Evolutionary conservation across 2,329 filamentous ascomycete genomes (phyloP).

Genomic region (Mycosphaerella sp.): DNA sequence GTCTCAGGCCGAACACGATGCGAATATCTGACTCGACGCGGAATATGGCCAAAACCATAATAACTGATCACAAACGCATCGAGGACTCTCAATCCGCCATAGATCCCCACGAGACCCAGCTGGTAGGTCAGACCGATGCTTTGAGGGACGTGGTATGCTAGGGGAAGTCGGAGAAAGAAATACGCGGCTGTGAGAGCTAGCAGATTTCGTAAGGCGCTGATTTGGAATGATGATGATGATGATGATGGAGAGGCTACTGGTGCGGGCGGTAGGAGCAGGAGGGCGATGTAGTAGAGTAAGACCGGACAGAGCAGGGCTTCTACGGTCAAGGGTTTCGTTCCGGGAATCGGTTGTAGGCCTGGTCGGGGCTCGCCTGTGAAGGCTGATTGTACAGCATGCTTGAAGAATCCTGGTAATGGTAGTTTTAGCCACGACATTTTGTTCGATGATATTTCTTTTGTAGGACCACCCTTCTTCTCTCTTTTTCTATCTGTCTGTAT

Average conservation of each 20-base stretch:
- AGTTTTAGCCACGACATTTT: slow-evolving; percentile 10
- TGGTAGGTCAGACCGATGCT: slow-evolving; percentile 44
- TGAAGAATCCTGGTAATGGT: slow-evolving; percentile 20
- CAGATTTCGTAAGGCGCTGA: slow-evolving; percentile 34
- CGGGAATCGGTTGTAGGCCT: slow-evolving; percentile 40
- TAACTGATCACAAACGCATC: slow-evolving; percentile 43
- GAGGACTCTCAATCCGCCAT: slow-evolving; percentile 39
- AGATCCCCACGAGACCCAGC: slow-evolving; percentile 40
- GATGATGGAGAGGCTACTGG: too few relatives aligned
- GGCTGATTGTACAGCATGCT: slow-evolving; percentile 19
- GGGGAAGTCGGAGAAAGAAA: slow-evolving; percentile 40
- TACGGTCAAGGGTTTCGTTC: slow-evolving; percentile 37
- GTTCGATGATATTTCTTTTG: too few relatives aligned
- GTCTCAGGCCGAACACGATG: slow-evolving; percentile 33
- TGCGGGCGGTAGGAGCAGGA: slow-evolving; percentile 40
- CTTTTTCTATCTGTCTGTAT: too few relatives aligned
- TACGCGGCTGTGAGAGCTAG: slow-evolving; percentile 36
- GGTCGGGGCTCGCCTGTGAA: slow-evolving; percentile 32
- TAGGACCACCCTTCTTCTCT: too few relatives aligned
- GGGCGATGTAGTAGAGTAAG: slow-evolving; percentile 40
- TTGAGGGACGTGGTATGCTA: slow-evolving; percentile 41
- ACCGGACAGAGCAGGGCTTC: slow-evolving; percentile 38
- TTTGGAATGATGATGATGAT: slow-evolving; percentile 29
- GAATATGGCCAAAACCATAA: slow-evolving; percentile 38
- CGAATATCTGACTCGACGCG: slow-evolving; percentile 39